Evolutionary conservation across 306 rosid species (phyloP).

Genomic region (Dryas alaskensis): DNA sequence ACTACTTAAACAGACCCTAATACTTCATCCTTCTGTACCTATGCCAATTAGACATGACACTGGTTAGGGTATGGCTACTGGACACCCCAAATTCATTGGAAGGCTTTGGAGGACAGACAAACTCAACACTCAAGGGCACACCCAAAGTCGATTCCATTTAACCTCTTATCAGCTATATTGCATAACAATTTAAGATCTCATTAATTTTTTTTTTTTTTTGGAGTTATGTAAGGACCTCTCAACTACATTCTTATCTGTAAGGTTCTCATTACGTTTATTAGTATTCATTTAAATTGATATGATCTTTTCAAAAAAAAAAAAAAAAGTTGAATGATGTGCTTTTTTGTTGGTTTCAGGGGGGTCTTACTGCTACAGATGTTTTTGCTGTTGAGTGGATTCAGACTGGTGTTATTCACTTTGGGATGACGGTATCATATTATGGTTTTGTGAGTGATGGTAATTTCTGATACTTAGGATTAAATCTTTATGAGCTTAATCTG

Average conservation of each 20-base stretch:
- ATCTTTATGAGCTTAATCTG: not conserved
- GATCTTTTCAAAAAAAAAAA: too few relatives aligned
- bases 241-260: not conserved
- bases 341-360: constrained; percentile 76
- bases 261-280: constrained; percentile 8
- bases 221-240: not conserved
- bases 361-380: constrained; percentile 97
- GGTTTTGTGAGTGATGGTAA: constrained; percentile 98
- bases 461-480: constrained; percentile 20
- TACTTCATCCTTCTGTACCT: not conserved
- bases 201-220: not conserved
- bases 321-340: not conserved
- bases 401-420: constrained; percentile 79
- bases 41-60: not conserved
- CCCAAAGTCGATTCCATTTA: not conserved
- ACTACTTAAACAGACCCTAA: not conserved
- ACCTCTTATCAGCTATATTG: not conserved
- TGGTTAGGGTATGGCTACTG: not conserved
- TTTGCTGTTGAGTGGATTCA: constrained; percentile 95
- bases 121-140: not conserved
- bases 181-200: not conserved
- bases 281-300: constrained; percentile 12
- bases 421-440: constrained; percentile 92
- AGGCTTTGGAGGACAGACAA: not conserved
- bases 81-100: not conserved